Conservation (phyloP, 2,329 filamentous ascomycete genomes). For the Metarhizium robertsii region DNA sequence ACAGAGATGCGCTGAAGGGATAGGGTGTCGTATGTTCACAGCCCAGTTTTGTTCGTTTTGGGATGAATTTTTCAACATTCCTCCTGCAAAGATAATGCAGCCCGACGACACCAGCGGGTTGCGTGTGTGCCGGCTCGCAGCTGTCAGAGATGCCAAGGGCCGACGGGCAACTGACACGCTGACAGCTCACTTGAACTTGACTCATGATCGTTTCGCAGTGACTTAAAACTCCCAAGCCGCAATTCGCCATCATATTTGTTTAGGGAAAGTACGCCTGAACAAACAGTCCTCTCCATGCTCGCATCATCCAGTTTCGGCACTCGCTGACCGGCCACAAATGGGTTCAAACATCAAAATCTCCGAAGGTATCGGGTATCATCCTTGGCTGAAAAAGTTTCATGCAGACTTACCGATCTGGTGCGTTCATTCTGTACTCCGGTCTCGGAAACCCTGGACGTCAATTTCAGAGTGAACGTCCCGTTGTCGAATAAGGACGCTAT, state of each 20-base stretch:
- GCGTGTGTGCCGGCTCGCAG: not conserved
- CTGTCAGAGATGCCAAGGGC: not conserved
- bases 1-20: not conserved
- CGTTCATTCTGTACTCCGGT: conserved; percentile 36
- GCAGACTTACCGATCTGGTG: conserved; percentile 43
- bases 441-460: not conserved
- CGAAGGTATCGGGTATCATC: not conserved
- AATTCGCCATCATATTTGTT: not conserved
- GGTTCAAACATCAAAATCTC: not conserved
- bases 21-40: not conserved
- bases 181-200: not conserved
- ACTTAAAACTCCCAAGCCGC: not conserved
- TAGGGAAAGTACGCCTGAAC: not conserved
- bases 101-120: not conserved
- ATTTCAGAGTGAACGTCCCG: not conserved
- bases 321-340: not conserved
- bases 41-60: not conserved
- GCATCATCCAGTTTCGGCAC: not conserved
- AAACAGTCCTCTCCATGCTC: not conserved
- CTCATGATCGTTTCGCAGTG: not conserved
- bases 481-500: not conserved
- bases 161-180: not conserved
- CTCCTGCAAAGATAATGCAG: not conserved
- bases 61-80: not conserved
- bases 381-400: not conserved